Base-by-base conservation (phyloP, 2,329 filamentous ascomycete species). In the Aschersonia sp. region DNA sequence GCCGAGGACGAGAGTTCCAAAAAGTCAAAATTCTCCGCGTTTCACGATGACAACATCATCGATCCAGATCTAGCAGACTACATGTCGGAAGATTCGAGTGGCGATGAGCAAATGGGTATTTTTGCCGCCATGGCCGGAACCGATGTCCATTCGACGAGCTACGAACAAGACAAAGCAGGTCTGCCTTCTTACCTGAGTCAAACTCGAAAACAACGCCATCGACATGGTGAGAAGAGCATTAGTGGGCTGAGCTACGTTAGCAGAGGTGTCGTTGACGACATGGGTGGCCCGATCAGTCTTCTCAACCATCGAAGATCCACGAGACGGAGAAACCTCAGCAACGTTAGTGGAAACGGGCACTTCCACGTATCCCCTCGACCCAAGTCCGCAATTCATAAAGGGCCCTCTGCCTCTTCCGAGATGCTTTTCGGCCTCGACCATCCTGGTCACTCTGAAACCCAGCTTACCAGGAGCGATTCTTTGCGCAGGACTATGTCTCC, bases 31-130 rank as follows among this genome's bases (percentile, higher is more conserved):
- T 74, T 95, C 38, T 84, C 89, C 12, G 89, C 89, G n/a, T 97
- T 98, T 56, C 92, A 98, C 61, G 89, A 92, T 59, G 92, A 98
- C 68, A 97, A 92, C 59, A 95, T 98, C 55, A 97, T 98, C 55
- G 92, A 98, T 60, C 92, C 92, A 1, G 92, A 98, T 58, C 71
- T 98, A 47, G 91, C 89, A 4, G 85, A 88, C 35, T 98, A 94
- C 65, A 85, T 98, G 73, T 98, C 92, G 5, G 92, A 98, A 61
- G 89, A 86, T 45, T 95, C 89, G 2, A 96, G 88, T 57, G 91
- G 85, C 40, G 89, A 95, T 56, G 89, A 98, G 54, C 86, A 94
- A 56, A 83, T 89, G 65, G 89, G 84, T 58, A 83, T 96, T 9
- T 85, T 94, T 64, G 82, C 85, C 2, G 80, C 78, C 5, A 75